A percentile compares a stretch with the other conserved stretches of the same genome.
Conservation (phyloP, 148 eudicot species). For the Fagopyrum homotropicum region DNA sequence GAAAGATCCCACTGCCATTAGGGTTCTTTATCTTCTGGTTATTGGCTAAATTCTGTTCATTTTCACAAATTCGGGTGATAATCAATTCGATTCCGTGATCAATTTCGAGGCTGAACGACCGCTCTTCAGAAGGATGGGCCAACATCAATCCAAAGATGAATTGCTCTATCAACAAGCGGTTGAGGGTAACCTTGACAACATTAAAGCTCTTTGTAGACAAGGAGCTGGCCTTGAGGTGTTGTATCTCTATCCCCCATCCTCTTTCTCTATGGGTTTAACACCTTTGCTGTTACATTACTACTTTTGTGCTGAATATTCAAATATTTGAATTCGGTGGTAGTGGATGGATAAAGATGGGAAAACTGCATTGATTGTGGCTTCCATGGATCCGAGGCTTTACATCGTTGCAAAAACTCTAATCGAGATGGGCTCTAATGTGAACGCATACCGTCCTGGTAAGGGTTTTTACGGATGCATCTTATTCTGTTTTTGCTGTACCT, state of each 20-base stretch:
- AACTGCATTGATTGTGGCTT: constrained; percentile 53
- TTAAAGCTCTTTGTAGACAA: constrained; percentile 41
- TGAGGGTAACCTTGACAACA: constrained; percentile 36
- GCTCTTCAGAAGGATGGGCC: constrained; percentile 40
- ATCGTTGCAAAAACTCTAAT: constrained; percentile 43
- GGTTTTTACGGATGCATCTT: not conserved
- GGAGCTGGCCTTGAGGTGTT: constrained; percentile 59
- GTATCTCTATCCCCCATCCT: not conserved
- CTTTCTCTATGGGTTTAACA: not conserved
- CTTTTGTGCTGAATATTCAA: not conserved
- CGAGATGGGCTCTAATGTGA: constrained; percentile 54
- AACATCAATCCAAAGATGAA: constrained; percentile 48
- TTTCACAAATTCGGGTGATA: not conserved
- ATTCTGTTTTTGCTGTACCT: not conserved
- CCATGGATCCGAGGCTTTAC: constrained; percentile 38
- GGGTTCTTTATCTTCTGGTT: not conserved
- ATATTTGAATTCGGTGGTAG: constrained; percentile 21
- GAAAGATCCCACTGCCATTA: not conserved
- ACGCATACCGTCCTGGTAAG: constrained; percentile 54
- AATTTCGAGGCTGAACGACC: not conserved
- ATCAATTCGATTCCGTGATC: constrained; percentile 1
- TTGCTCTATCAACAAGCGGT: constrained; percentile 35
- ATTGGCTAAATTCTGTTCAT: not conserved
- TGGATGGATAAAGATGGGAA: constrained; percentile 62
- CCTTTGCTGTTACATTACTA: not conserved